Base-by-base conservation (phyloP, 2,329 filamentous ascomycete genomes). In the Fusarium praegraminearum region DNA sequence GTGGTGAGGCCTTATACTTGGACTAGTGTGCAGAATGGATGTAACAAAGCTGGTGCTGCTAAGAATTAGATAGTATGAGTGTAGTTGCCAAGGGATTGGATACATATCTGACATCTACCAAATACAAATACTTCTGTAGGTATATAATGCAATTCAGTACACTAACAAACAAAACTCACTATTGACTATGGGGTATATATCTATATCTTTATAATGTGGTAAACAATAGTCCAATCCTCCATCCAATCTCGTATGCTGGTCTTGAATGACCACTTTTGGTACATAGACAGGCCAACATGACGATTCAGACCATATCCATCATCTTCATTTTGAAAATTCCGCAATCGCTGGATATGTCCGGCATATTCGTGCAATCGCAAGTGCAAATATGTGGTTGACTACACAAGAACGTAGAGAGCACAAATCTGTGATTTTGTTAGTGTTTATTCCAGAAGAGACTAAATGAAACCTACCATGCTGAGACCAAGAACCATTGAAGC, bases 401-500 rank as follows among this genome's bases (percentile, higher is more conserved):
- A 85, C 50, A 86, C 75, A 49, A 86, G 79, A 30, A 87, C 85
- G 67, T 87, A 87, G 18, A 87, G 80, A 7, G 85, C 84, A 70
- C 85, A 87, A 45, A 86, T 86, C 84, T 86, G 30, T 5, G 0
- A 38, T 30, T 10, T 8, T 3, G 49, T 77, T 63, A 78, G 74
- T 24, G 38, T 41, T 41, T 6, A 3, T 16, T 2, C 20, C n/a
- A 20, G 4, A 1, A 40, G 2, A 26, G 1, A 30, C 18, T 75
- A 58, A 33, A 3, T 22, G n/a, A 35, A 45, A 83, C 90, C 79
- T 82, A 94, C 92, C 87, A 95, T 82, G 66, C 91, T 92, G 63
- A 97, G 80, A 0, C 94, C 94, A 51, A 96, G 77, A 71, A 97
- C 93, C 93, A 97, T 97, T 26, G 91, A 94, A 75, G 89, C 90